A percentile compares a stretch with the other conserved stretches of the same genome.
These are phyloP conservation scores for Exophiala alcalophila DNA, from an alignment of 2,329 filamentous ascomycete species.

Conservation along the genomic window DNA sequence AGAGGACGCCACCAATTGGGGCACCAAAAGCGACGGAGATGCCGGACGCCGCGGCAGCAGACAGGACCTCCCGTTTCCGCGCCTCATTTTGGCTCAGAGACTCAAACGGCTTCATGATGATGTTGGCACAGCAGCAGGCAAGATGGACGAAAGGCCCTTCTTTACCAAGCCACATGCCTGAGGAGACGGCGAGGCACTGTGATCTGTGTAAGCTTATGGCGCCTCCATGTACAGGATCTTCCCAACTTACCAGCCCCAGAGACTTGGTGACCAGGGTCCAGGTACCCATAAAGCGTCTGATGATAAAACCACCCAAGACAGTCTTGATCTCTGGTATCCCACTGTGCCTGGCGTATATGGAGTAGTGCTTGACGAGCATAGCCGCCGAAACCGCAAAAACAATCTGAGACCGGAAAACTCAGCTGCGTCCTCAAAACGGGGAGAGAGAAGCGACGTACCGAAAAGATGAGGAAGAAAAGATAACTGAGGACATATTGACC, in stretches of 20 bases:
- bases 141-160: constrained; percentile 95
- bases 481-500: constrained; percentile 84
- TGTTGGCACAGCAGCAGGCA: constrained; percentile 90
- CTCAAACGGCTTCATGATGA: constrained; percentile 86
- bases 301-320: constrained; percentile 88
- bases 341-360: constrained; percentile 85
- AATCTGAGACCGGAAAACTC: constrained; percentile 52
- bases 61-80: constrained; percentile 87
- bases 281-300: constrained; percentile 75
- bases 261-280: constrained; percentile 93
- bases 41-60: constrained; percentile 84
- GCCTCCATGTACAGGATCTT: constrained; percentile 9
- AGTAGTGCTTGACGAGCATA: constrained; percentile 77
- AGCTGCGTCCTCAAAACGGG: constrained; percentile 20
- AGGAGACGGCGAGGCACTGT: constrained; percentile 86
- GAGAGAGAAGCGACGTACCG: constrained; percentile 59
- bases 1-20: constrained; percentile 89
- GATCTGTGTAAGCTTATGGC: constrained; percentile 32
- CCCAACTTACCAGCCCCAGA: constrained; percentile 66
- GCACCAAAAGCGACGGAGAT: constrained; percentile 94
- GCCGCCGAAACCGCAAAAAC: constrained; percentile 75
- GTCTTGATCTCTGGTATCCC: constrained; percentile 99
- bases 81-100: constrained; percentile 85
- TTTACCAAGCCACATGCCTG: constrained; percentile 94
- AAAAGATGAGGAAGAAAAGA: constrained; percentile 79